Base-by-base conservation (phyloP, 2,329 filamentous ascomycete species). In the Thelonectria discophora region DNA sequence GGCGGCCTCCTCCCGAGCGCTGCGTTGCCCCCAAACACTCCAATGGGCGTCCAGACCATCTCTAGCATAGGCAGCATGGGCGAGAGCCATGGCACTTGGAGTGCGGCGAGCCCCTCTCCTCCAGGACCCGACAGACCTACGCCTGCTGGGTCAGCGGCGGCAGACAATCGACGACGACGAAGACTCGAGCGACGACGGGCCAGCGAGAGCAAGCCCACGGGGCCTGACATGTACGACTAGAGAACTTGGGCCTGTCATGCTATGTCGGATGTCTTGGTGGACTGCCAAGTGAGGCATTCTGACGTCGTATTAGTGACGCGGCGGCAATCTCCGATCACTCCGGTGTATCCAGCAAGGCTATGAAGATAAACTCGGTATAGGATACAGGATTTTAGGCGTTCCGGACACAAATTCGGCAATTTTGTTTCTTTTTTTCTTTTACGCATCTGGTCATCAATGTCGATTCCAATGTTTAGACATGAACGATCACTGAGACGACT, bases 151-250 rank as follows among this genome's bases (percentile, higher is more conserved):
- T 74, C 75, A 6, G 69, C 61, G 2, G 73, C 73, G 2, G 84
- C 84, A 5, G 82, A 88, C 59, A 82, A 84, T 60, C 77, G 87
- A 64, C 73, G 84, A 65, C 77, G 86, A 71, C 81, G 87, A 68
- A 79, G 87, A 65, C 72, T 82, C 62, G 87, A 89, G 74, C 79
- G 79, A 60, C 72, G 87, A 67, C 78, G 74, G 75, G 80, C 67
- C 66, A 79, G 68, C 74, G 68, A 68, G 45, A 67, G 68, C 30
- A 65, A 74, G 47, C 77, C 74, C 45, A 69, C 72, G 2, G 75
- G 71, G 46, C 67, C 66, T 17, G 77, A 79, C 63, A 79, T 79
- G 76, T 79, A 75, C 66, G 75, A 79, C 34, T 77, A 73, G 67
- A 39, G 54, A 39, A 8, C 32, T 20, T 39, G 13, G 13, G 30